Evolutionary conservation across 1,284 basidiomycete species (phyloP).

Genomic region (Trametes pubescens): DNA sequence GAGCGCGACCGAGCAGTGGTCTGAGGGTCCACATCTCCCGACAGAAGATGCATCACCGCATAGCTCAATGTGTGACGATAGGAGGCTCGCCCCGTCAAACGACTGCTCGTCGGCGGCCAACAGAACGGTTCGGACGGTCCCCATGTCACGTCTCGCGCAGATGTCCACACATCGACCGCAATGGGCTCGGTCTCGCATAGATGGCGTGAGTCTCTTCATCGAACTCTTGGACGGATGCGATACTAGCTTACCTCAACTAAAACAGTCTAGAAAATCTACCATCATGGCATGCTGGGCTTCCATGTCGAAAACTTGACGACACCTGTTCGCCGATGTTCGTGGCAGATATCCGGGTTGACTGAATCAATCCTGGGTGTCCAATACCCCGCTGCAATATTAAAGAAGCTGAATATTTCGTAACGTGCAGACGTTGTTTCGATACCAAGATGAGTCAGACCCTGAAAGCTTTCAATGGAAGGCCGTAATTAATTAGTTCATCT

Average conservation of each 20-base stretch:
- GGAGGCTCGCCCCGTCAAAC: neutral
- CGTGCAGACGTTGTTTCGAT: neutral
- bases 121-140: neutral
- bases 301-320: neutral
- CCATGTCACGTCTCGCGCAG: neutral
- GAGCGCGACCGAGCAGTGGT: constrained; percentile 6
- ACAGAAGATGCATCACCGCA: neutral
- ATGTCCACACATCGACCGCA: constrained; percentile 3
- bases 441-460: neutral
- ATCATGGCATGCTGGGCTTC: neutral
- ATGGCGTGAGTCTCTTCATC: neutral
- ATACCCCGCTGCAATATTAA: neutral
- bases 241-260: neutral
- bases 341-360: too few relatives aligned
- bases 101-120: neutral
- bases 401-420: neutral
- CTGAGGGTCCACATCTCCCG: neutral
- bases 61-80: neutral
- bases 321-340: neutral
- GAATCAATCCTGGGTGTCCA: neutral
- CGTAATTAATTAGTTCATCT: constrained; percentile 8
- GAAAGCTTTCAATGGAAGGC: constrained; percentile 9
- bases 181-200: neutral
- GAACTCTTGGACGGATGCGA: neutral
- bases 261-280: neutral